Percentiles rank a stretch among this genome's conserved stretches.
Evolutionary conservation across 257 asterid species (phyloP).

Genomic region (Capsicum pubescens): DNA sequence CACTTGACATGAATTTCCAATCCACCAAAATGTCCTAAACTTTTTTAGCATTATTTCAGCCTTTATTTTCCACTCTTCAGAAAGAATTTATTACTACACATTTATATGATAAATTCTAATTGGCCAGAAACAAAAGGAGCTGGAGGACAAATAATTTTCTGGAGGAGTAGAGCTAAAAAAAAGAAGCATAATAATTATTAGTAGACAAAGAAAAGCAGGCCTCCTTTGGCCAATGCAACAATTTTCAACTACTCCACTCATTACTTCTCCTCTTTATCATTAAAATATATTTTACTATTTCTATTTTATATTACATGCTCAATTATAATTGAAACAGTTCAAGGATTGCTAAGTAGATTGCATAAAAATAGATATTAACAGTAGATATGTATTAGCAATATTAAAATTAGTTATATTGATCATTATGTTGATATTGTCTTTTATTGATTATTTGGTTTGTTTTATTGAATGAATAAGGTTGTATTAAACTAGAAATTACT

Average conservation of each 20-base stretch:
- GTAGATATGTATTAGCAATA: too few relatives aligned
- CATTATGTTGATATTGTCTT: neutral
- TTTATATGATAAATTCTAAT: neutral
- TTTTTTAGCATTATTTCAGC: slow-evolving; percentile 28
- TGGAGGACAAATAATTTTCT: neutral
- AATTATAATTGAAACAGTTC: too few relatives aligned
- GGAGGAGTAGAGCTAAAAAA: slow-evolving; percentile 12
- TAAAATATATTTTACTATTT: neutral
- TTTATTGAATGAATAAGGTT: neutral
- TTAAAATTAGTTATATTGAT: neutral
- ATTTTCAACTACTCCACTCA: slow-evolving; percentile 38
- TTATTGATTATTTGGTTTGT: neutral
- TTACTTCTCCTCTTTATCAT: neutral
- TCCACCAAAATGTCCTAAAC: slow-evolving; percentile 28
- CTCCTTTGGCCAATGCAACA: slow-evolving; percentile 31
- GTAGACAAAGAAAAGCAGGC: slow-evolving; percentile 36
- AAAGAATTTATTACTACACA: neutral
- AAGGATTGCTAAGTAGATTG: too few relatives aligned
- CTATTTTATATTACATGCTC: too few relatives aligned
- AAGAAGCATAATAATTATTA: slow-evolving; percentile 34
- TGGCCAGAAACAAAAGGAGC: neutral
- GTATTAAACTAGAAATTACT: neutral
- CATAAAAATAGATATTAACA: too few relatives aligned
- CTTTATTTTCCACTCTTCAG: neutral
- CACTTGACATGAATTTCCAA: slow-evolving; percentile 14